A percentile compares a stretch with the other conserved stretches of the same genome.
Evolutionary conservation across 2,329 filamentous ascomycete species (phyloP).

Genomic region (Phyllosticta citribraziliensis): DNA sequence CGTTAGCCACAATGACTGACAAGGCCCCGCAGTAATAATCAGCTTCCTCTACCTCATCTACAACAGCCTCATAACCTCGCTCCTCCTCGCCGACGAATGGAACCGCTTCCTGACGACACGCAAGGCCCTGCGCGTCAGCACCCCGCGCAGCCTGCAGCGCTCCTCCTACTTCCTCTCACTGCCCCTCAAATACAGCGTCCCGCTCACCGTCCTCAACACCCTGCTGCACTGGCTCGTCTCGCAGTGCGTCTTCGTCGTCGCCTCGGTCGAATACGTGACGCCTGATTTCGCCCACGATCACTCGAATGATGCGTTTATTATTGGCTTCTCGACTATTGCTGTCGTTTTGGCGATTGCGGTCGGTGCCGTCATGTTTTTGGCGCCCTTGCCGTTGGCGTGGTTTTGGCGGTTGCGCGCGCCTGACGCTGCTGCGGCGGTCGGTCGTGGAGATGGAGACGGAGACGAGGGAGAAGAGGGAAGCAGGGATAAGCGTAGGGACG

Average conservation of each 20-base stretch:
- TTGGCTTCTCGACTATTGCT: conserved; percentile 7
- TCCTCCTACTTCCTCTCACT: conserved; percentile 33
- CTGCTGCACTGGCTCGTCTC: conserved; percentile 36
- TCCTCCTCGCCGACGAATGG: conserved; percentile 41
- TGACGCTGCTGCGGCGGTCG: no score
- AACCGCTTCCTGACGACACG: conserved; percentile 24
- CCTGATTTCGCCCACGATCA: neutral
- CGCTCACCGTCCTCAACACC: conserved; percentile 23
- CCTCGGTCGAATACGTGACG: conserved; percentile 14
- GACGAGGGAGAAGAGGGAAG: neutral
- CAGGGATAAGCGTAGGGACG: no score
- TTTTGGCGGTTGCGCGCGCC: conserved; percentile 10
- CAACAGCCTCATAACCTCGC: conserved; percentile 38
- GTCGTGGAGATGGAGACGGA: no score
- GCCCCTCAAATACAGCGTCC: conserved; percentile 29
- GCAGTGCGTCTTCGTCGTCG: conserved; percentile 33
- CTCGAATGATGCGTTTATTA: conserved; percentile 6
- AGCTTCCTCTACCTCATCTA: conserved; percentile 38
- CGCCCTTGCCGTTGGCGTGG: conserved; percentile 1
- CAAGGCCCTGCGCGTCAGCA: conserved; percentile 30
- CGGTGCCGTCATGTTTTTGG: conserved; percentile 11
- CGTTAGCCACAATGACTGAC: no score
- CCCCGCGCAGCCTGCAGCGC: conserved; percentile 27
- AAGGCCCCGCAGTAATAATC: no score
- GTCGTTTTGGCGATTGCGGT: conserved; percentile 14